Percentiles rank a stretch among this genome's conserved stretches.
Evolutionary conservation across 148 eudicot genomes (phyloP).

Genomic region (Amaranthus cruentus): DNA sequence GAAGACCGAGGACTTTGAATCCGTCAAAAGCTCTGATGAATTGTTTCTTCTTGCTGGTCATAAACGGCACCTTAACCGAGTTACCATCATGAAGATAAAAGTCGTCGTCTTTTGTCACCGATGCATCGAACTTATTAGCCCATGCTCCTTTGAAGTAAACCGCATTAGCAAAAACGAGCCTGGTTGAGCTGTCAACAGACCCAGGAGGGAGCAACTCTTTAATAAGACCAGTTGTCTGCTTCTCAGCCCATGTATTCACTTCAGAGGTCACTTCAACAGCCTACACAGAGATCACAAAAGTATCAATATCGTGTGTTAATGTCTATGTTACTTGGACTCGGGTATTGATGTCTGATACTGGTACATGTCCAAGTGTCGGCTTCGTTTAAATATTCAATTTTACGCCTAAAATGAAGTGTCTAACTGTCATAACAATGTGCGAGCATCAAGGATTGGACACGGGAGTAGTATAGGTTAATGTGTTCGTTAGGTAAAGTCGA

Average conservation of each 20-base stretch:
- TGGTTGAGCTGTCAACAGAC: constrained; percentile 44
- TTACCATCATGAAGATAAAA: constrained; percentile 63
- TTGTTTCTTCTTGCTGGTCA: constrained; percentile 66
- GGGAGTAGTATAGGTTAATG: no score
- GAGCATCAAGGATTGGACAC: no score
- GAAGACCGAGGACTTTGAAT: constrained; percentile 67
- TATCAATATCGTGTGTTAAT: no score
- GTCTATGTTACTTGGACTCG: no score
- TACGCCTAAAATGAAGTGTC: no score
- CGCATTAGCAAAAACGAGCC: constrained; percentile 69
- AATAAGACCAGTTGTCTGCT: constrained; percentile 65
- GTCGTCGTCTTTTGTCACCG: constrained; percentile 43
- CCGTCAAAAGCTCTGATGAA: constrained; percentile 34
- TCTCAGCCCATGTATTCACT: constrained; percentile 72
- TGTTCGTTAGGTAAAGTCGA: no score
- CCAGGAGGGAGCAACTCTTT: constrained; percentile 61
- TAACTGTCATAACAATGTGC: no score
- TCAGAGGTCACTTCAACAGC: constrained; percentile 45
- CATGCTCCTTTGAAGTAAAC: constrained; percentile 81
- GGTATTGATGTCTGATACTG: no score
- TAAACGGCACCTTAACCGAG: constrained; percentile 59
- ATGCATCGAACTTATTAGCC: constrained; percentile 53
- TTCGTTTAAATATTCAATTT: no score
- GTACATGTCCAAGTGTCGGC: no score
- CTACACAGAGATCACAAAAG: constrained; percentile 28